Evolutionary conservation across 225 moss, liverwort and hornwort species (phyloP), one percentile per base, ranked within the genome.

Genomic region (Pleurozium schreberi): DNA sequence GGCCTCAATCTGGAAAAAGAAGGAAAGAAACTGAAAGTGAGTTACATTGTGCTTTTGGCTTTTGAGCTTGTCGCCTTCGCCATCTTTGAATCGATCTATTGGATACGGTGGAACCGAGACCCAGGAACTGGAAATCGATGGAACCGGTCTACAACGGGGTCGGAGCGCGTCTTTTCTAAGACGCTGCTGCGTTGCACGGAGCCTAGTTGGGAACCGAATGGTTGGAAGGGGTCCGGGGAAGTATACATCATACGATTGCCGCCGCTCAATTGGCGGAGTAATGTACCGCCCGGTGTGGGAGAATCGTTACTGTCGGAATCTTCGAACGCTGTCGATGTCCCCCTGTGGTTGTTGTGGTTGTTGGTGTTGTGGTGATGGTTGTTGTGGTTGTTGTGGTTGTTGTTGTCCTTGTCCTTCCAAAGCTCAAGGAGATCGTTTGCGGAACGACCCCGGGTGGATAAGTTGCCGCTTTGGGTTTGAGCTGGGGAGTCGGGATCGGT

Each of bases 21-120:
- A 26, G 85, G 78, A 43, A 89, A 36, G 82, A 75, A 58, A 57
- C 85, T 92, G 85, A 92, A 89, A 82, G 89, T 89, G 85, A 92
- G 92, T 47, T 96, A 96, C 42, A 86, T 91, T 40, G 87, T 95
- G 43, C 88, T 93, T 27, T 86, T 98, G 25, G 93, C 77, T 40
- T 49, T 95, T 43, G 98, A 98, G 91, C 50, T 98, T 65, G 64
- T 93, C 27, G 87, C 91, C 71, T 86, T 96, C 19, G 88, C 88
- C 23, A 50, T 92, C 27, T 82, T 96, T 80, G 98, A 98, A 89
- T 75, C 88, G 71, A 84, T 95, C n/a, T 87, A 88, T 52, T 95
- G 96, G 96, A 42, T 94, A 30, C 91, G 90, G 75, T 94, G 91
- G 86, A 75, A 87, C 71, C 89, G 91, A 73, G 64, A 93, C 33